A percentile compares a stretch with the other conserved stretches of the same genome.
Evolutionary conservation across 2,329 filamentous ascomycete species (phyloP).

Genomic region (Pyrenochaeta sp.): DNA sequence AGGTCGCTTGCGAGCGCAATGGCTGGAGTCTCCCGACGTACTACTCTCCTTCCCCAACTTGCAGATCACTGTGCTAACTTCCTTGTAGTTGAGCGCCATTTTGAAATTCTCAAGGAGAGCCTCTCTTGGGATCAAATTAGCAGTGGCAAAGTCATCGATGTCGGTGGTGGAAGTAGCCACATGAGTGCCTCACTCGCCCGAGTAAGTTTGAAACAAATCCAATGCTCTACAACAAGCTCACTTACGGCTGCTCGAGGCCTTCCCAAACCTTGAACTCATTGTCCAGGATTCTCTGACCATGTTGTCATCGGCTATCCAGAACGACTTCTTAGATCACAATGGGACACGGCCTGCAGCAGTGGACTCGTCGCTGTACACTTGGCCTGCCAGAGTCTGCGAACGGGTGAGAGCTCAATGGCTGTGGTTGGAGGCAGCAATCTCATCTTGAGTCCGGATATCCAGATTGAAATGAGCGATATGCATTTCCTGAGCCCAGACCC

Average conservation of each 20-base stretch:
- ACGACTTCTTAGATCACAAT: slow-evolving; percentile 17
- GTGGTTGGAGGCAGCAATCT: too few relatives aligned
- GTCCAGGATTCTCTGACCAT: slow-evolving; percentile 28
- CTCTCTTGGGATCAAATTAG: slow-evolving; percentile 36
- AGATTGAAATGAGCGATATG: slow-evolving; percentile 21
- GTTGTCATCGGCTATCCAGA: slow-evolving; percentile 14
- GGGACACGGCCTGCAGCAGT: slow-evolving; percentile 31
- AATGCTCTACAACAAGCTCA: neutral
- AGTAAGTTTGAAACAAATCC: slow-evolving; percentile 20
- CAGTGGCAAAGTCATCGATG: slow-evolving; percentile 38
- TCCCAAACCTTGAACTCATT: slow-evolving; percentile 23
- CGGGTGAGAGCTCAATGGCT: too few relatives aligned
- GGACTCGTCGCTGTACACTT: too few relatives aligned
- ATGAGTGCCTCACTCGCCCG: slow-evolving; percentile 25
- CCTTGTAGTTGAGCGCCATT: slow-evolving; percentile 31
- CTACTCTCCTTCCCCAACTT: neutral
- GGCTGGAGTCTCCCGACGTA: slow-evolving; percentile 31
- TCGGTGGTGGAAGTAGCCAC: slow-evolving; percentile 39
- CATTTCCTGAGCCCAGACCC: slow-evolving; percentile 40
- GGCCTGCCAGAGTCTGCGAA: too few relatives aligned
- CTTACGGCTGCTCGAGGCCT: slow-evolving; percentile 9
- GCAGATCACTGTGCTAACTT: neutral
- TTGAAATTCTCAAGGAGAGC: slow-evolving; percentile 29
- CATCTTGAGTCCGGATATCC: slow-evolving; percentile 25
- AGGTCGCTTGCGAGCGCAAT: slow-evolving; percentile 39